phyloP scores from a whole-genome alignment of 1,284 basidiomycete species.

The Fomitopsis betulina region DNA sequence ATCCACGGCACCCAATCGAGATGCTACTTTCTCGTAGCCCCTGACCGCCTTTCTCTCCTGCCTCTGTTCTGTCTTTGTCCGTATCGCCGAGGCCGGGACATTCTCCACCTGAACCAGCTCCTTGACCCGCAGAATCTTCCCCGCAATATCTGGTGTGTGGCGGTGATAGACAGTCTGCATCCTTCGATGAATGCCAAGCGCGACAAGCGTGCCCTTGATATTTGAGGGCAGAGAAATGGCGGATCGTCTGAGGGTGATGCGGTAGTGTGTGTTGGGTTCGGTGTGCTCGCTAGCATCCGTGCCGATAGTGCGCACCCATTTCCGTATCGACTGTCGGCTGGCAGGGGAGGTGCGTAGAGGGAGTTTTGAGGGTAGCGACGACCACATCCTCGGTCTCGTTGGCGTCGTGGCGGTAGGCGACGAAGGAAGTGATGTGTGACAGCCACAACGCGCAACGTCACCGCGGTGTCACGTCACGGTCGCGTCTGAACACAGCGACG shows the following conservation, averaged over 20 bases:
- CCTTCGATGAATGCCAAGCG: constrained; percentile 75
- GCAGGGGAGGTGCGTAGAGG: not conserved
- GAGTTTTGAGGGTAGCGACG: not conserved
- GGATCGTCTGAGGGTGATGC: constrained; percentile 80
- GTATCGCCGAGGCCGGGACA: constrained; percentile 59
- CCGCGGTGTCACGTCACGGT: not conserved
- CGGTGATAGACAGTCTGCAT: constrained; percentile 79
- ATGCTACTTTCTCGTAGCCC: constrained; percentile 57
- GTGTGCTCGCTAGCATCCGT: constrained; percentile 15
- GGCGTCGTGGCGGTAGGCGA: not conserved
- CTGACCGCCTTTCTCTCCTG: constrained; percentile 56
- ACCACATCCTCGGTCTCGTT: not conserved
- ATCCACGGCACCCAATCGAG: constrained; percentile 13
- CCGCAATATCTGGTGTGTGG: constrained; percentile 70
- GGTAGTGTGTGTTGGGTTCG: constrained; percentile 64
- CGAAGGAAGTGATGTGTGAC: not conserved
- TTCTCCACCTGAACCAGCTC: constrained; percentile 86
- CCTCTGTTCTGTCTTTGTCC: constrained; percentile 61
- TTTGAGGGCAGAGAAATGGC: constrained; percentile 74
- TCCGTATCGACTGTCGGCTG: not conserved
- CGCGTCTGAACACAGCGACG: not conserved
- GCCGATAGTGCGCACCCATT: constrained; percentile 7
- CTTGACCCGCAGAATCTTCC: constrained; percentile 80
- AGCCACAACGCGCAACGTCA: not conserved
- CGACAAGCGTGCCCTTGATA: constrained; percentile 68